phyloP scores from a whole-genome alignment of 345 rosid genomes.

The Streptanthus diversifolius region DNA sequence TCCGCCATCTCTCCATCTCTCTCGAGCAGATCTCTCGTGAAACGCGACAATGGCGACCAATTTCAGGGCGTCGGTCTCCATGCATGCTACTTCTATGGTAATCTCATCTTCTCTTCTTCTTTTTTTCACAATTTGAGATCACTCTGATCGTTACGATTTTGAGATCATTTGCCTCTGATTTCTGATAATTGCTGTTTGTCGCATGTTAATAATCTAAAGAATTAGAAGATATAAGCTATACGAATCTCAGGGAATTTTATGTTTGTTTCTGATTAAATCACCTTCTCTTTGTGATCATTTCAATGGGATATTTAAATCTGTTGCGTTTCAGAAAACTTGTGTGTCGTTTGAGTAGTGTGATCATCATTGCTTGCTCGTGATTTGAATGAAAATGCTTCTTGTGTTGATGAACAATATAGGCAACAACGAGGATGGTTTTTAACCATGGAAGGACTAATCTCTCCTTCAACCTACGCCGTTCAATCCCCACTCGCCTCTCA shows the following conservation, averaged over 20 bases:
- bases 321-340: neutral
- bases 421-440: conserved; percentile 29
- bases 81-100: conserved; percentile 39
- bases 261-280: neutral
- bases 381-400: neutral
- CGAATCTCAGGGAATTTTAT: neutral
- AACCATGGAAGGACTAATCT: conserved; percentile 40
- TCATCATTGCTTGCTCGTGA: neutral
- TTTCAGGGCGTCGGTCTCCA: conserved; percentile 37
- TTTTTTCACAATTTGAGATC: neutral
- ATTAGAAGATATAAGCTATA: neutral
- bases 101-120: neutral
- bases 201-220: neutral
- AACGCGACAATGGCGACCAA: conserved; percentile 43
- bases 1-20: conserved; percentile 29
- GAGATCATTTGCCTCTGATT: conserved; percentile 2
- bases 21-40: conserved; percentile 26
- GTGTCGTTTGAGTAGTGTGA: neutral
- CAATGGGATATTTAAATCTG: neutral
- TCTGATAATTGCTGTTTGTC: neutral
- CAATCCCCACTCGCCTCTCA: conserved; percentile 42
- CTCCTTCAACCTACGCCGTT: conserved; percentile 34
- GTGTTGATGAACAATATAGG: conserved; percentile 31
- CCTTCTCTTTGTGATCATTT: neutral
- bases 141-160: neutral